Conservation (phyloP, 768 basidiomycete genomes). For the Phanerochaete sordida region DNA sequence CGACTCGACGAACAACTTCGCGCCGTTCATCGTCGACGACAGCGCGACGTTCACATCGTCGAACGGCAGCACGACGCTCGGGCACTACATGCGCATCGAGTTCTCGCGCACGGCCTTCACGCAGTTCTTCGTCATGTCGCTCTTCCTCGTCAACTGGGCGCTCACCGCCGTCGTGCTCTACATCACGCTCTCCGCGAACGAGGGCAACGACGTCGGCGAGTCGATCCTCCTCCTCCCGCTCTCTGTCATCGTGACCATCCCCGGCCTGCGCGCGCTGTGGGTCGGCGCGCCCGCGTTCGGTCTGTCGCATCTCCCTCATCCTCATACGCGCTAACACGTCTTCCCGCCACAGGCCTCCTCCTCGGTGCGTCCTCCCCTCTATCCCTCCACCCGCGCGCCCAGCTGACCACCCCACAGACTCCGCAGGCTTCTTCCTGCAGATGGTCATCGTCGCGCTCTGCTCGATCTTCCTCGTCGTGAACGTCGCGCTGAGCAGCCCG, state of each 20-base stretch:
- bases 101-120: conserved; percentile 12
- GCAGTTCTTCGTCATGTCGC: conserved; percentile 16
- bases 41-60: not conserved
- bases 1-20: conserved; percentile 16
- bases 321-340: not conserved
- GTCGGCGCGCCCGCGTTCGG: conserved; percentile 18
- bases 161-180: conserved; percentile 16
- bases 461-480: conserved; percentile 17
- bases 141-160: conserved; percentile 19
- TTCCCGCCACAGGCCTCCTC: conserved; percentile 10
- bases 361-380: conserved; percentile 9
- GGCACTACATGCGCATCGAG: not conserved
- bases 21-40: conserved; percentile 1
- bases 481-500: conserved; percentile 8
- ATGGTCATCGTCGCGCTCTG: conserved; percentile 18
- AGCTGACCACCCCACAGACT: conserved; percentile 7
- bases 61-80: not conserved
- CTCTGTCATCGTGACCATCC: conserved; percentile 20
- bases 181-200: conserved; percentile 15
- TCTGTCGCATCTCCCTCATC: not conserved
- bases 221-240: conserved; percentile 17
- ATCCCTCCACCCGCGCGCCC: not conserved
- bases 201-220: conserved; percentile 10
- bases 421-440: conserved; percentile 16
- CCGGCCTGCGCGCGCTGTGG: conserved; percentile 16